These are phyloP conservation scores for Colletotrichum sp. DNA, from an alignment of 2,329 filamentous ascomycete species.

Conservation along the genomic window DNA sequence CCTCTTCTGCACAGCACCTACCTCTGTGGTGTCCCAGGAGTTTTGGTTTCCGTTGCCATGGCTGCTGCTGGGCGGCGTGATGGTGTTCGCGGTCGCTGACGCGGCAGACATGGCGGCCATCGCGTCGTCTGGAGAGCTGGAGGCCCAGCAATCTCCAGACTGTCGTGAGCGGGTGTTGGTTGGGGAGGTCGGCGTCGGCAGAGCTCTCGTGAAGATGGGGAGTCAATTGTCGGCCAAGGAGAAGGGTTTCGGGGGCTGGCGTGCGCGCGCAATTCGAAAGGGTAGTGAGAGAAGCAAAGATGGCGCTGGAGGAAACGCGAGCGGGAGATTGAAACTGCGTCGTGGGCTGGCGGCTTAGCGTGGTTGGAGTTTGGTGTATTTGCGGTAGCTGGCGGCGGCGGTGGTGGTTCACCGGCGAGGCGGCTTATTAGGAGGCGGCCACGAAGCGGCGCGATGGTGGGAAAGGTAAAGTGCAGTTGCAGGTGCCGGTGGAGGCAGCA, in stretches of 20 bases:
- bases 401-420: constrained; percentile 7
- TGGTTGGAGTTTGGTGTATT: neutral
- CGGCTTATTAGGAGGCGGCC: constrained; percentile 18
- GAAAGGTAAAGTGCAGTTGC: neutral
- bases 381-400: neutral
- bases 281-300: neutral
- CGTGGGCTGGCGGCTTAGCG: constrained; percentile 3
- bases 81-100: constrained; percentile 50
- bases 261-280: neutral
- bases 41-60: constrained; percentile 53
- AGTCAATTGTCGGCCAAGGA: constrained; percentile 12
- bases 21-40: constrained; percentile 49
- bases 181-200: neutral
- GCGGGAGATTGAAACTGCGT: constrained; percentile 4
- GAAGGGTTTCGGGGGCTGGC: neutral
- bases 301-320: neutral
- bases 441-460: constrained; percentile 7
- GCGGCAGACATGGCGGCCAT: constrained; percentile 61
- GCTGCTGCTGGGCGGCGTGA: constrained; percentile 54
- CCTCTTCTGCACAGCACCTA: constrained; percentile 29
- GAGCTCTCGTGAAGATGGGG: neutral
- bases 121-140: constrained; percentile 23
- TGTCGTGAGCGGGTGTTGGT: neutral
- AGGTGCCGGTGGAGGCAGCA: neutral
- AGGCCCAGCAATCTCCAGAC: constrained; percentile 13